These are phyloP conservation scores for Pestalotiopsis sp. DNA, from an alignment of 2,329 filamentous ascomycete genomes.

Conservation along the genomic window DNA sequence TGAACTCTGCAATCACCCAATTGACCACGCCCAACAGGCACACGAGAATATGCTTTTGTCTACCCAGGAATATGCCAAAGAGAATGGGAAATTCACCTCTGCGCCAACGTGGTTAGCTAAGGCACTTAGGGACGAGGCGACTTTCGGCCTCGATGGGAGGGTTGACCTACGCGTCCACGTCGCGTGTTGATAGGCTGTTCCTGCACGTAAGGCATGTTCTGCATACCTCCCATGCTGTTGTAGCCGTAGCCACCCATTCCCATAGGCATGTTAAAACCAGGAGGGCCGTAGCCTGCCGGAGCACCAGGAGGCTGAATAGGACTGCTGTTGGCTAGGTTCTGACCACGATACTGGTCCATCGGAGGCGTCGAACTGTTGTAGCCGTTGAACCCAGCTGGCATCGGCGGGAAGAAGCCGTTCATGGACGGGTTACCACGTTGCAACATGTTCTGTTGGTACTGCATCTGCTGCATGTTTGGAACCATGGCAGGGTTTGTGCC, in stretches of 20 bases:
- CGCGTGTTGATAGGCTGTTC: constrained; percentile 59
- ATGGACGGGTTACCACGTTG: constrained; percentile 55
- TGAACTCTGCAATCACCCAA: neutral
- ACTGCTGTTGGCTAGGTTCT: constrained; percentile 52
- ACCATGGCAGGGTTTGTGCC: constrained; percentile 46
- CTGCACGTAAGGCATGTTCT: constrained; percentile 55
- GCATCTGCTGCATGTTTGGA: constrained; percentile 56
- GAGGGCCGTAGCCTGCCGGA: constrained; percentile 33
- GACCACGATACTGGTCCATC: constrained; percentile 59
- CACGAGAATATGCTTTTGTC: constrained; percentile 1
- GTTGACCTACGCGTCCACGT: constrained; percentile 60
- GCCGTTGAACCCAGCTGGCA: constrained; percentile 59
- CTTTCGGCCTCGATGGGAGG: constrained; percentile 34
- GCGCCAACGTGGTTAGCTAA: constrained; percentile 28
- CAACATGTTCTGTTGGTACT: constrained; percentile 63
- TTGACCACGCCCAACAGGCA: neutral
- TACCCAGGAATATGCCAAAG: constrained; percentile 7
- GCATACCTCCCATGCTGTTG: constrained; percentile 45
- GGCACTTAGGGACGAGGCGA: constrained; percentile 30
- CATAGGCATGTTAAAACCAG: constrained; percentile 34
- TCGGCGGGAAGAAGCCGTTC: constrained; percentile 58
- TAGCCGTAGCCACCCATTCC: constrained; percentile 40
- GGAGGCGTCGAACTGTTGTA: constrained; percentile 51
- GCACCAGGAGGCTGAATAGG: constrained; percentile 49
- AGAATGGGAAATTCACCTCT: constrained; percentile 29